A percentile compares a stretch with the other conserved stretches of the same genome.
These are phyloP conservation scores for Trametes maxima DNA, from an alignment of 768 basidiomycete genomes.

Conservation along the genomic window DNA sequence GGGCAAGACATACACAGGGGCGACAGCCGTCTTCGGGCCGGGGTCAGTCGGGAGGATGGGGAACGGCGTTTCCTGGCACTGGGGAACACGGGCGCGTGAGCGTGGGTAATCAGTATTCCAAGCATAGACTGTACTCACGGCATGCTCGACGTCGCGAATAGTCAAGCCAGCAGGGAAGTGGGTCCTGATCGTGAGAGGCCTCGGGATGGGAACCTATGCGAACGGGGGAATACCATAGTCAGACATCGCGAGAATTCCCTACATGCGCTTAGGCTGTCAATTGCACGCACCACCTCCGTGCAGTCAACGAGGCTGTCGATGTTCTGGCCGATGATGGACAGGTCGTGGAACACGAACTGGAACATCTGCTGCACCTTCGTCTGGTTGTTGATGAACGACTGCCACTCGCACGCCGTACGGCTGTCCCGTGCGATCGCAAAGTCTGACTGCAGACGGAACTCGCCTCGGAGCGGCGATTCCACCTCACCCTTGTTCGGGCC, in stretches of 20 bases:
- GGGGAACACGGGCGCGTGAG: not conserved
- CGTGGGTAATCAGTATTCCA: not conserved
- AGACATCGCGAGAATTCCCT: not conserved
- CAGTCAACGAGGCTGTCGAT: conserved; percentile 10
- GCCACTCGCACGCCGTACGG: conserved; percentile 30
- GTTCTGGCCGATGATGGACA: conserved; percentile 33
- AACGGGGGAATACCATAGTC: not conserved
- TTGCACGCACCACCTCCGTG: conserved; percentile 6
- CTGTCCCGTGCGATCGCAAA: conserved; percentile 28
- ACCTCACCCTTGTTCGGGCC: conserved; percentile 25
- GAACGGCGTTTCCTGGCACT: conserved; percentile 23
- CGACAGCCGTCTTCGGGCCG: conserved; percentile 35
- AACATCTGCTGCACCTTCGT: conserved; percentile 22
- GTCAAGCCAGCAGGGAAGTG: conserved; percentile 28
- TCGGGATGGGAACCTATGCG: conserved; percentile 9
- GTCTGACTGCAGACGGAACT: conserved; percentile 32
- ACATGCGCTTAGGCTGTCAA: not conserved
- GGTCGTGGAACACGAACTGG: conserved; percentile 29
- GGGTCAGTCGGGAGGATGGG: conserved; percentile 27
- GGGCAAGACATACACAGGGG: conserved; percentile 28
- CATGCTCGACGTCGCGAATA: conserved; percentile 26
- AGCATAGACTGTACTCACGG: conserved; percentile 11
- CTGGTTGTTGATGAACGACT: conserved; percentile 30
- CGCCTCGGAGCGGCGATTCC: conserved; percentile 22
- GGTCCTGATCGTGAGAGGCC: conserved; percentile 2